Base-by-base conservation (phyloP, 2,329 filamentous ascomycete species). In the Aspergillus sp. region DNA sequence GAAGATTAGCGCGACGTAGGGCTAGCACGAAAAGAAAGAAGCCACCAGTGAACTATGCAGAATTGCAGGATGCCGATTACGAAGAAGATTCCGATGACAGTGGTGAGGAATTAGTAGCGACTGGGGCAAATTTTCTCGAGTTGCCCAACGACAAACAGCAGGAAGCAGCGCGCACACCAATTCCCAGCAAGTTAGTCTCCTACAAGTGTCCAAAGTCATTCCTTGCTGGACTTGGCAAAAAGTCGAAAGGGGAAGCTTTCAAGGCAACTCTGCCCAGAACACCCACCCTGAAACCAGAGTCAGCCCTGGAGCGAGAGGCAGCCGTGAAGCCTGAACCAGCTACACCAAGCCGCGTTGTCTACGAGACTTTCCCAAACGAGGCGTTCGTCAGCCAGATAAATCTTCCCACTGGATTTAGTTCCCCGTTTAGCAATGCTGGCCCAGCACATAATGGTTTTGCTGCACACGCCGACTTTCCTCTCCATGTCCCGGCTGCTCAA, bases 71-170 rank as follows among this genome's bases (percentile, higher is more conserved):
- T 37, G 4, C 17, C 6, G n/a, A 39, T 33, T 21, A 41, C n/a
- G 21, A 6, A 8, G 43, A 47, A 5, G 17, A 27, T 8, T 12
- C 43, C 11, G 55, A 60, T 2, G 52, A 24, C 14, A 59, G 49
- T 21, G 45, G 57, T 3, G 48, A 59, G 15, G 59, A 66, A 11
- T 21, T 63, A 1, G 41, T 64, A 35, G 58, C 60, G 3, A 51
- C 62, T 27, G 61, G 59, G 6, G 62, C 65, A n/a, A 47, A 51
- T 0, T 64, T 66, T 6, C 59, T 67, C 15, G 49, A 60, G 5
- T 56, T 61, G 27, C 65, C 62, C 0, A 59, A 66, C 31, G 52
- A 62, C 49, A 59, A 40, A 11, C 24, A n/a, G 12, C 6, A 15
- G 15, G 19, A 58, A 39, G 43, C 41, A 21, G 19, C 45, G n/a